Conservation (phyloP, 129 eudicot species). For the Flaveria bidentis region DNA sequence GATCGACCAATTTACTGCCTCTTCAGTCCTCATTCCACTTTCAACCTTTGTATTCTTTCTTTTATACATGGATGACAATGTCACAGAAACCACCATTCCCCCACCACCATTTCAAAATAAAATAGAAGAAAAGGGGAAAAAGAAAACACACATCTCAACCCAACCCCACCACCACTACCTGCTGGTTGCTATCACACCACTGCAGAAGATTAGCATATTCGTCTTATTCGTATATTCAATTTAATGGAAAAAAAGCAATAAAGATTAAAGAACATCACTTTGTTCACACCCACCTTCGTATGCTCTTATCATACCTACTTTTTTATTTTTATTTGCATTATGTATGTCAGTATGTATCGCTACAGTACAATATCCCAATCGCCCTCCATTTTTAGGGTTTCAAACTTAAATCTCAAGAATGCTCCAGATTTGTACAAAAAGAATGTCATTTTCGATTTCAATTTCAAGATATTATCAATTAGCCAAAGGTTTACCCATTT, state of each 20-base stretch:
- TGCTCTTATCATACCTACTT: constrained; percentile 25
- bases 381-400: constrained; percentile 5
- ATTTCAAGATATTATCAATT: constrained; percentile 9
- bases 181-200: constrained; percentile 23
- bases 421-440: neutral
- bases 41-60: neutral
- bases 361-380: constrained; percentile 4
- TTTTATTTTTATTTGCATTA: constrained; percentile 17
- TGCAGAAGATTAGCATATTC: constrained; percentile 27
- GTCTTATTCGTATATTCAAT: constrained; percentile 13
- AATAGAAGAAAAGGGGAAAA: constrained; percentile 2
- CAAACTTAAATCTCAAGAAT: neutral
- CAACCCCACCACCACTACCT: constrained; percentile 16
- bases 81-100: neutral
- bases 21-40: constrained; percentile 20
- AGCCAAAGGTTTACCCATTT: neutral
- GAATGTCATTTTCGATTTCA: neutral
- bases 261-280: constrained; percentile 17
- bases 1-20: constrained; percentile 16
- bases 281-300: constrained; percentile 26
- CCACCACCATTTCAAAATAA: neutral
- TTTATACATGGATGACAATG: constrained; percentile 15
- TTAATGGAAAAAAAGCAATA: constrained; percentile 6
- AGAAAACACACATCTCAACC: neutral
- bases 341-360: constrained; percentile 3